Evolutionary conservation across 345 rosid species (phyloP).

Genomic region (Viola odorata): DNA sequence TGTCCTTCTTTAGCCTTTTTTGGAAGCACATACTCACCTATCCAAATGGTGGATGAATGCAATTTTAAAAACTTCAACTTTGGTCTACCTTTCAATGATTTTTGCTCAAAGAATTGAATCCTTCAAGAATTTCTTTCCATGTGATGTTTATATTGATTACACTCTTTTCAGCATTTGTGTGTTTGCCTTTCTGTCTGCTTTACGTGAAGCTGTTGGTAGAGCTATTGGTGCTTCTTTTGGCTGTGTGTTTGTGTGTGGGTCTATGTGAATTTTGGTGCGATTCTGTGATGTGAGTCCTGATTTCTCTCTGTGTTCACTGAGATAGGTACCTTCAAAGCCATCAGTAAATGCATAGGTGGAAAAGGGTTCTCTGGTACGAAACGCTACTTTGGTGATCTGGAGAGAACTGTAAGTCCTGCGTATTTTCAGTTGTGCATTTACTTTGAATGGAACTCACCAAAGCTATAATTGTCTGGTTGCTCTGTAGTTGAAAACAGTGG

Average conservation of each 20-base stretch:
- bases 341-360: conserved; percentile 64
- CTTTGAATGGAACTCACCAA: conserved; percentile 6
- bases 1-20: too few relatives aligned
- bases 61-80: too few relatives aligned
- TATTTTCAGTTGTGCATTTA: conserved; percentile 6
- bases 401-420: conserved; percentile 62
- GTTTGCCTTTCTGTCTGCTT: neutral
- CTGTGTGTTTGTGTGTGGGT: neutral
- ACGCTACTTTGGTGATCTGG: conserved; percentile 90
- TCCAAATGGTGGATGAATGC: too few relatives aligned
- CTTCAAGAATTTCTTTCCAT: neutral
- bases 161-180: neutral
- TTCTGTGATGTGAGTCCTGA: conserved; percentile 5
- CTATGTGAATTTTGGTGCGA: conserved; percentile 6
- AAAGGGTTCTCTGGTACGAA: conserved; percentile 83
- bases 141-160: neutral
- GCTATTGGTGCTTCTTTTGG: neutral
- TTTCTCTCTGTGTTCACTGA: conserved; percentile 18
- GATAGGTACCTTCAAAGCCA: conserved; percentile 73
- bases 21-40: too few relatives aligned
- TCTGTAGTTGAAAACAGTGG: conserved; percentile 76
- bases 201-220: neutral
- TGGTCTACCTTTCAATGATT: too few relatives aligned
- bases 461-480: conserved; percentile 22
- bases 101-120: too few relatives aligned